phyloP scores from a whole-genome alignment of 805 yeast species.

The Saccharomycopsis amapae region DNA sequence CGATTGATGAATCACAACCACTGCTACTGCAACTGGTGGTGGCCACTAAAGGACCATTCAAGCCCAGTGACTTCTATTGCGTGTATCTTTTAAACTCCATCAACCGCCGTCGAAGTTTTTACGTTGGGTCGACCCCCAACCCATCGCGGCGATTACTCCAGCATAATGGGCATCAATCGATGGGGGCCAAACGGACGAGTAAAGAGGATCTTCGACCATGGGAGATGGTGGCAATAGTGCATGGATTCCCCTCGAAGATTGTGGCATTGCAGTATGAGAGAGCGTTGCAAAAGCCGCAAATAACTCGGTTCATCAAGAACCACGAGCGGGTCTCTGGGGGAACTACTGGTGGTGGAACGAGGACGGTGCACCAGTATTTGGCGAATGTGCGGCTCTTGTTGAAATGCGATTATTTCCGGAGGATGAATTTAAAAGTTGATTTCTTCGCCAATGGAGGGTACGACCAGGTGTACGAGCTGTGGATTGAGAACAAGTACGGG shows the following conservation, averaged over 20 bases:
- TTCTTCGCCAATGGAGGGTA: slow-evolving; percentile 37
- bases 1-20: too few relatives aligned
- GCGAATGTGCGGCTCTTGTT: slow-evolving; percentile 43
- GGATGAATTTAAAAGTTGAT: slow-evolving; percentile 40
- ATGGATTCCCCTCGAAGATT: slow-evolving; percentile 65
- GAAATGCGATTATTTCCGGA: slow-evolving; percentile 35
- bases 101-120: slow-evolving; percentile 51
- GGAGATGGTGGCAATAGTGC: slow-evolving; percentile 55
- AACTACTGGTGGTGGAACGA: slow-evolving; percentile 28
- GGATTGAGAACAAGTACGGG: slow-evolving; percentile 32
- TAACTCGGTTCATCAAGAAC: slow-evolving; percentile 49
- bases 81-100: slow-evolving; percentile 63
- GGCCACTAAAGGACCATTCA: too few relatives aligned
- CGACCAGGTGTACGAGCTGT: slow-evolving; percentile 26
- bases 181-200: slow-evolving; percentile 69
- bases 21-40: too few relatives aligned
- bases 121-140: slow-evolving; percentile 79
- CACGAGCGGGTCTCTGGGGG: slow-evolving; percentile 21
- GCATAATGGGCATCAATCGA: slow-evolving; percentile 65
- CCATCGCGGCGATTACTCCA: slow-evolving; percentile 64
- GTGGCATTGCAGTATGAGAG: slow-evolving; percentile 77
- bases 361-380: slow-evolving; percentile 39
- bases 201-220: slow-evolving; percentile 59
- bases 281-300: slow-evolving; percentile 72
- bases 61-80: slow-evolving; percentile 43